Evolutionary conservation across 306 rosid genomes (phyloP), one percentile per base, ranked within the genome.

Genomic region (Vigna unguiculata): DNA sequence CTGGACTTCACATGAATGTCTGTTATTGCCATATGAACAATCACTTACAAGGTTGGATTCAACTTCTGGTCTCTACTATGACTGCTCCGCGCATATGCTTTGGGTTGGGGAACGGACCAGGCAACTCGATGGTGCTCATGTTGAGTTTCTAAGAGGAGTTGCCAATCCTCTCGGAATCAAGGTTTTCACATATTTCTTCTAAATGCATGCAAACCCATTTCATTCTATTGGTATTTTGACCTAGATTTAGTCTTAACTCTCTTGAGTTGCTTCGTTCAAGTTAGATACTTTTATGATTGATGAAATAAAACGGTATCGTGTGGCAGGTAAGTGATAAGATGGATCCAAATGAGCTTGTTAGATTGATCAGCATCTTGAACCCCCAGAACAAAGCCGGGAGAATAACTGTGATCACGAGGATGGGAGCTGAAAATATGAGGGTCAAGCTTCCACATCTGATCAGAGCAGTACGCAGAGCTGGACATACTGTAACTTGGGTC

Each of bases 351-450:
- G 88, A 88, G 69, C 96, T 92, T n/a, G 96, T 90, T 24, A 90
- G 75, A 83, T 87, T 92, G 79, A 72, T 92, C 41, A 93, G 84
- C 77, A 88, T 92, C 64, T 80, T 92, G 87, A 92, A 92, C 70
- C 96, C 96, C 66, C 87, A 88, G 49, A 88, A 92, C 86, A 92
- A 87, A 61, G 69, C 93, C 1, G 97, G 97, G 60, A 92, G 97
- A 83, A 90, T 90, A 62, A 90, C 96, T 2, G 69, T 90, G 47
- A 92, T 92, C 73, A 74, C 89, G 32, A 88, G 97, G 85, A 92
- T 92, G 97, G 97, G 97, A 72, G 97, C 97, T 72, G 97, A 92
- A 87, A 92, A 92, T 78, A 86, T 83, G 96, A 85, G 96, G 68
- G 89, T 88, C 55, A 92, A 92, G 79, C 97, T 90, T 84, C 96